These are phyloP conservation scores for Diaporthe aspalathi DNA, from an alignment of 2,329 filamentous ascomycete genomes.

Conservation along the genomic window DNA sequence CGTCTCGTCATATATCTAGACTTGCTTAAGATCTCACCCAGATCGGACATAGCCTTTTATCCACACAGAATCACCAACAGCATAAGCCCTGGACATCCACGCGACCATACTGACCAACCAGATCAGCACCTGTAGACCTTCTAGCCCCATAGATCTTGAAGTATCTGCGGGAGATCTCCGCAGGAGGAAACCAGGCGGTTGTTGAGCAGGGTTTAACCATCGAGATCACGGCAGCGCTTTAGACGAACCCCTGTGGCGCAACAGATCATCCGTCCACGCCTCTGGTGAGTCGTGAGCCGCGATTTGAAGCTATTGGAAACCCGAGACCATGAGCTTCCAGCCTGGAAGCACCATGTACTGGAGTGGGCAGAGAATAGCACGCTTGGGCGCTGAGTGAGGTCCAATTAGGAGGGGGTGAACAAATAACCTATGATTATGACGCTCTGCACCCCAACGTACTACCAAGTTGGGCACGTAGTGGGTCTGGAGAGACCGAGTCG, in stretches of 20 bases:
- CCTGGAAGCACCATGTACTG: too few species aligned
- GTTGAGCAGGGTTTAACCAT: conserved; percentile 1
- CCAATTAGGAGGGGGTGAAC: not conserved
- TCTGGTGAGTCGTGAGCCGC: not conserved
- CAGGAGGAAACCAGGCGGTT: not conserved
- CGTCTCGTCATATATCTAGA: not conserved
- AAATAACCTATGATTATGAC: not conserved
- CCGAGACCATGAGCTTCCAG: not conserved
- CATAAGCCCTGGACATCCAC: not conserved
- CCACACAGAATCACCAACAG: too few species aligned
- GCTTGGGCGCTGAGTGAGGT: too few species aligned
- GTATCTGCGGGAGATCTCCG: not conserved
- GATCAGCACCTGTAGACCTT: not conserved
- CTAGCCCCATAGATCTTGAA: not conserved
- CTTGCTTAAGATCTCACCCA: conserved; percentile 15
- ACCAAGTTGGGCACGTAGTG: not conserved
- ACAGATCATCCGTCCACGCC: not conserved
- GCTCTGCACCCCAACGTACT: not conserved
- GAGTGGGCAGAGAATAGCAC: too few species aligned
- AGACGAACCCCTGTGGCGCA: conserved; percentile 19
- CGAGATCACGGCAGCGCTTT: not conserved
- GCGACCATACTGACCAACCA: conserved; percentile 5
- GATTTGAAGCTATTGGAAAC: not conserved
- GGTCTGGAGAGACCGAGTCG: not conserved
- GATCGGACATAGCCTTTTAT: conserved; percentile 3